Evolutionary conservation across 108 stramenopile genomes (phyloP), one percentile per base, ranked within the genome.

Genomic region (Cyclotella baltica): DNA sequence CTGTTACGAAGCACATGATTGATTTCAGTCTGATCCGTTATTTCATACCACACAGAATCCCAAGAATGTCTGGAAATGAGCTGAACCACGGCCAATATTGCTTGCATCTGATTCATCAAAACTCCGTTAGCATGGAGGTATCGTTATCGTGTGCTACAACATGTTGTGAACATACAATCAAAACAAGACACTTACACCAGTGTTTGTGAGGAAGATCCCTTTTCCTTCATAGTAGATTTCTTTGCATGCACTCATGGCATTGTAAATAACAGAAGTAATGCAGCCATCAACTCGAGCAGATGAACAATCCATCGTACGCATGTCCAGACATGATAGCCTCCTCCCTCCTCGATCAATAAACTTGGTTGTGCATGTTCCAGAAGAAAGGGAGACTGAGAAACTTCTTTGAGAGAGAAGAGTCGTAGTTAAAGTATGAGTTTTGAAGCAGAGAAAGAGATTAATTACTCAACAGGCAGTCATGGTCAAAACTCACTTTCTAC

Each of bases 31-130:
- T 66, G 73, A 20, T 72, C 46, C 18, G 5, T 74, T 28, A 90
- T 51, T 23, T 66, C 83, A 59, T 82, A 84, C 85, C 83, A 86
- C 16, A 86, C 11, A 37, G 76, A 38, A 35, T 90, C 89, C 87
- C 85, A 88, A 25, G 73, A 46, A 18, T 67, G 84, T 19, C 81
- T 86, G 0, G 88, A 86, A 33, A 85, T 80, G 16, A 89, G 27
- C 20, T 86, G 69, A n/a, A 16, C 88, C 88, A 30, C 84, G 67
- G 25, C 86, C 88, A 28, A 83, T 55, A 55, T 86, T 85, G 0
- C 67, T 38, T 19, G 70, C 34, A 65, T 48, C 69, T 3, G 69
- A 52, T 31, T 75, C 78, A 10, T 22, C 35, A 76, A 81, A 87
- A 16, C 31, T 31, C 23, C 34, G 23, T 50, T 18, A 0, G 38